Evolutionary conservation across 2,329 filamentous ascomycete genomes (phyloP), one percentile per base, ranked within the genome.

Genomic region (Hymenoscyphus scutula): DNA sequence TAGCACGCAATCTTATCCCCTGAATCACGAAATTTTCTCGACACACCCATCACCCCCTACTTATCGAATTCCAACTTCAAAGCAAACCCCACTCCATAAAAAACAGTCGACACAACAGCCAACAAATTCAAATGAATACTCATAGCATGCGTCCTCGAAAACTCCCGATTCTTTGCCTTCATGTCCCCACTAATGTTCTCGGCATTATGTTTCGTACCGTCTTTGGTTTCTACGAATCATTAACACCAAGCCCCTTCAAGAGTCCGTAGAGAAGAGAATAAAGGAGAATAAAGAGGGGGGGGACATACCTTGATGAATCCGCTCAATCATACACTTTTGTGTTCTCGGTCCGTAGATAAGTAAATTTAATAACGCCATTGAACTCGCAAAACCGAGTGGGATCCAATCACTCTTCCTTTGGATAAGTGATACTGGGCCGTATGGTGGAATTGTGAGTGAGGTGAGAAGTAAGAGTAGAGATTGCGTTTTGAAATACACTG

Each of bases 71-170:
- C 6, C 41, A 48, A 48, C 23, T 23, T 48, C 41, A 23, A 48
- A 5, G 13, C n/a, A n/a, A 48, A 48, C 13, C 41, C n/a, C 19
- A 56, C 13, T 6, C 68, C 72, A 63, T 76, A 75, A 23, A 57
- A 65, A 1, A 75, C 56, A 0, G 72, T 73, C 5, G 72, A 71
- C 23, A 72, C 53, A 27, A 79, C 69, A 0, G 76, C 71, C 23
- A 79, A 69, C 2, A 77, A 67, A 63, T 80, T 79, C 25, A 79
- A 34, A 71, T 78, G 77, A 32, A 79, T 78, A 11, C 72, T 74
- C 75, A 78, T 77, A 8, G 76, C 77, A 68, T 79, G 76, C 25
- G 73, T 73, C 11, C 67, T 64, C 1, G 73, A 71, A 60, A 79
- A 79, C 0, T 59, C 67, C 8, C 71, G 71, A 58, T 77, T 77